A percentile compares a stretch with the other conserved stretches of the same genome.
phyloP scores from a whole-genome alignment of 495 filamentous ascomycete species.

The Aspergillus indologenus region DNA sequence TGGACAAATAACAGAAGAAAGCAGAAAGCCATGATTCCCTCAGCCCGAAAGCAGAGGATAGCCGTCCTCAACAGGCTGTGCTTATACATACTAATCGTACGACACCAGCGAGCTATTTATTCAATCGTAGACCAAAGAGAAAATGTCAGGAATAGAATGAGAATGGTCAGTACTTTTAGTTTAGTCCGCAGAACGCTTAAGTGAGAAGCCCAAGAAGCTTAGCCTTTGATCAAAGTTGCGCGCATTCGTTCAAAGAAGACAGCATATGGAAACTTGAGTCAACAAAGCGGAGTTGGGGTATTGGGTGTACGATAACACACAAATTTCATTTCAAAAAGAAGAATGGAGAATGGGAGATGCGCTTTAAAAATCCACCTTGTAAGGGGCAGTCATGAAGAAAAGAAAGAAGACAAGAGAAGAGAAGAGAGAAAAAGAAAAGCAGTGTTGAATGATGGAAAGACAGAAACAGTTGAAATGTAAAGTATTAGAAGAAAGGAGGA shows the following conservation, averaged over 20 bases:
- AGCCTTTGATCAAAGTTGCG: slow-evolving; percentile 29
- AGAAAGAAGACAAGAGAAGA: slow-evolving; percentile 13
- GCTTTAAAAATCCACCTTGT: slow-evolving; percentile 43
- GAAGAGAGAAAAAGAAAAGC: slow-evolving; percentile 12
- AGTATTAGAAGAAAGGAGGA: slow-evolving; percentile 13
- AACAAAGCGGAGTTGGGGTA: slow-evolving; percentile 49
- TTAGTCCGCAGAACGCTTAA: slow-evolving; percentile 38
- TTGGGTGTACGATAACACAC: slow-evolving; percentile 47
- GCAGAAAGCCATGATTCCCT: slow-evolving; percentile 8
- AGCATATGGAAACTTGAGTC: slow-evolving; percentile 32
- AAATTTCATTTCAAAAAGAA: slow-evolving; percentile 47
- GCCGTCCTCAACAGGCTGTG: slow-evolving; percentile 25
- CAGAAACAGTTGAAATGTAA: background rate
- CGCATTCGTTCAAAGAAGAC: slow-evolving; percentile 34
- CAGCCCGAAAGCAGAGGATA: slow-evolving; percentile 10
- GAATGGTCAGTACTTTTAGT: slow-evolving; percentile 40
- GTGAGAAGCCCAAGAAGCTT: slow-evolving; percentile 38
- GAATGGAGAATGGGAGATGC: slow-evolving; percentile 38
- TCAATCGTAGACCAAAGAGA: slow-evolving; percentile 24
- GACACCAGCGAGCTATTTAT: slow-evolving; percentile 33
- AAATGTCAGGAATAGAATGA: slow-evolving; percentile 26
- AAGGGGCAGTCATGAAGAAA: slow-evolving; percentile 29
- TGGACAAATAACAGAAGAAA: slow-evolving; percentile 7
- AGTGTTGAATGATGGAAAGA: slow-evolving; percentile 12
- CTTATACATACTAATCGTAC: slow-evolving; percentile 36